phyloP scores from a whole-genome alignment of 2,329 filamentous ascomycete genomes.

The Clonostachys sp. region DNA sequence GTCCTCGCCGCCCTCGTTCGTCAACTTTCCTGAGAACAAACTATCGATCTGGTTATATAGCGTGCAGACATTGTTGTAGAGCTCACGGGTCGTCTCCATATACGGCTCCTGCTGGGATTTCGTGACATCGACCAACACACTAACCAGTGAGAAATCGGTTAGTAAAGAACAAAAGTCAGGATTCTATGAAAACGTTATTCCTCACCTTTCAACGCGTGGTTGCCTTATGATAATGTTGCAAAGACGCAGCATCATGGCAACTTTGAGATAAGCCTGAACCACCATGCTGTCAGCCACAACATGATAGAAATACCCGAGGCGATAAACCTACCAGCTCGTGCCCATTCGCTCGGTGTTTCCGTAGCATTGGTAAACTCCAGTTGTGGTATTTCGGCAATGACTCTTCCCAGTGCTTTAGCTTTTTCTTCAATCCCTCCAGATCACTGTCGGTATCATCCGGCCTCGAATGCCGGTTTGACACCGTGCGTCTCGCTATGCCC shows the following conservation, averaged over 20 bases:
- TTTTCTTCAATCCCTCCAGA: conserved; percentile 35
- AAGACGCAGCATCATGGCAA: conserved; percentile 49
- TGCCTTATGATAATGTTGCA: conserved; percentile 53
- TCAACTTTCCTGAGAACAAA: conserved; percentile 39
- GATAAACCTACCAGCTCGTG: conserved; percentile 39
- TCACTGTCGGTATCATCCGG: conserved; percentile 45
- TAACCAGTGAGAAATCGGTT: too few relatives aligned
- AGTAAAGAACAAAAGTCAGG: too few relatives aligned
- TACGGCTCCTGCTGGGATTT: too few relatives aligned
- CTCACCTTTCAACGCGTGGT: conserved; percentile 47
- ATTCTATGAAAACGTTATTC: not conserved
- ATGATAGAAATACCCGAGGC: not conserved
- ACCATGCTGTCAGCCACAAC: conserved; percentile 1
- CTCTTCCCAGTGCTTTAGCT: conserved; percentile 42
- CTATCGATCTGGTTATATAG: conserved; percentile 46
- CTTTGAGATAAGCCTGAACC: conserved; percentile 44
- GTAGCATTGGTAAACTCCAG: conserved; percentile 37
- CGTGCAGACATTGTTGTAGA: conserved; percentile 42
- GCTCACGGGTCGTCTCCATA: conserved; percentile 15
- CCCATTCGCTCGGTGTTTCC: conserved; percentile 38
- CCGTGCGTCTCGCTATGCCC: conserved; percentile 45
- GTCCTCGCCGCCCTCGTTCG: conserved; percentile 44
- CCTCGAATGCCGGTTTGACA: conserved; percentile 33
- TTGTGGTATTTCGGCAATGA: conserved; percentile 39
- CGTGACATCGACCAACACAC: too few relatives aligned